A percentile compares a stretch with the other conserved stretches of the same genome.
Conservation (phyloP, 148 eudicot genomes). For the Hydrangea macrophylla region DNA sequence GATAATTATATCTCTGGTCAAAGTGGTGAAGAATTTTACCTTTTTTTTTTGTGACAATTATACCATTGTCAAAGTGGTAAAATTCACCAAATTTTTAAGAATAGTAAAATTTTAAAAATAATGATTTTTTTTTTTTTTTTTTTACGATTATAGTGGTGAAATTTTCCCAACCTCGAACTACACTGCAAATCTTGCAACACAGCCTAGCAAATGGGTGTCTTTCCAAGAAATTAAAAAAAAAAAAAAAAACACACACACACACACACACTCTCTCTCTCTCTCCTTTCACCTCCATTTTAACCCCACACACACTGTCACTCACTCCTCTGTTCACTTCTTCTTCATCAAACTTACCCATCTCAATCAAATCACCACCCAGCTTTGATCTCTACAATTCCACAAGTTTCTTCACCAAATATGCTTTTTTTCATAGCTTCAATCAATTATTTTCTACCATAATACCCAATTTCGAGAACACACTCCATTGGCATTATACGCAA, state of each 20-base stretch:
- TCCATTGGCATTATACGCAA: conserved; percentile 40
- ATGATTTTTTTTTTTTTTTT: no score
- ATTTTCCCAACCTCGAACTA: conserved; percentile 85
- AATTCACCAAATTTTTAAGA: no score
- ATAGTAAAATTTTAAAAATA: no score
- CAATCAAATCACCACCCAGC: conserved; percentile 60
- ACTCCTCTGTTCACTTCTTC: no score
- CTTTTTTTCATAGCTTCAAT: conserved; percentile 66
- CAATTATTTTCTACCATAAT: conserved; percentile 77
- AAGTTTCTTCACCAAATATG: conserved; percentile 41
- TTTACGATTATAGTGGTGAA: no score
- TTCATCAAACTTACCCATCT: conserved; percentile 38
- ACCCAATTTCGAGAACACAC: conserved; percentile 74
- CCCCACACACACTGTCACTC: conserved; percentile 10
- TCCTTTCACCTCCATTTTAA: conserved; percentile 9
- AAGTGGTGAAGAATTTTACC: no score
- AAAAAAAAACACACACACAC: no score
- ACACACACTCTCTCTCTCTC: conserved; percentile 24
- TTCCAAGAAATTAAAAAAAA: conserved; percentile 31
- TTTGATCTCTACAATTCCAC: conserved; percentile 70
- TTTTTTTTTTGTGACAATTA: no score
- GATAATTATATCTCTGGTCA: no score
- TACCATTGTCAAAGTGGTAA: no score
- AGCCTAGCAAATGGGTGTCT: conserved; percentile 64
- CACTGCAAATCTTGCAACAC: conserved; percentile 78